Evolutionary conservation across 2,329 filamentous ascomycete genomes (phyloP).

Genomic region (Verticillium zaregamsianum): DNA sequence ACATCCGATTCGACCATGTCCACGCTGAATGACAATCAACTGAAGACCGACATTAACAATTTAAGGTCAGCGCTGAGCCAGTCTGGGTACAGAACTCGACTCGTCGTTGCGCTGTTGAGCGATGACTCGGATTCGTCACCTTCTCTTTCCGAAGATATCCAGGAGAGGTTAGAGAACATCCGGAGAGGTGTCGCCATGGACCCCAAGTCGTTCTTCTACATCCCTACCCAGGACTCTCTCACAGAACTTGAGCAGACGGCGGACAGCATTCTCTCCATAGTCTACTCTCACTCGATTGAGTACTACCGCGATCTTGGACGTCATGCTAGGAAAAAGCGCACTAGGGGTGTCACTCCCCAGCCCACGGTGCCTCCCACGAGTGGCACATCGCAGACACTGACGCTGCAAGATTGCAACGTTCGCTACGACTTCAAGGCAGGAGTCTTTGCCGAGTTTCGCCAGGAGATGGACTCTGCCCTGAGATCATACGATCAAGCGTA

Average conservation of each 20-base stretch:
- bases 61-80: conserved; percentile 63
- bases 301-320: conserved; percentile 95
- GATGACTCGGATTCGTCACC: conserved; percentile 51
- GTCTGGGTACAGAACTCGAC: conserved; percentile 73
- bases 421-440: conserved; percentile 94
- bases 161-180: conserved; percentile 73
- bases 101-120: conserved; percentile 73
- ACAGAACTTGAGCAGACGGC: conserved; percentile 71
- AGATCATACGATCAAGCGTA: conserved; percentile 86
- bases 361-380: conserved; percentile 79
- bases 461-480: conserved; percentile 84
- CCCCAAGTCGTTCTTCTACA: conserved; percentile 78
- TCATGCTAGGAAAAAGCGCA: conserved; percentile 83
- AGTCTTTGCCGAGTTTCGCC: conserved; percentile 85
- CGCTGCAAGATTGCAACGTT: conserved; percentile 83
- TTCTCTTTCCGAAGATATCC: conserved; percentile 54
- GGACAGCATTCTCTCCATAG: conserved; percentile 64
- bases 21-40: conserved; percentile 77
- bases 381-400: conserved; percentile 82
- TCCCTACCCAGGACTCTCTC: conserved; percentile 68
- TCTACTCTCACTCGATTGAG: conserved; percentile 75
- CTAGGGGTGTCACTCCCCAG: conserved; percentile 70
- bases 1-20: conserved; percentile 68
- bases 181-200: conserved; percentile 76
- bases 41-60: conserved; percentile 82